A percentile compares a stretch with the other conserved stretches of the same genome.
Conservation (phyloP, 75 land plant genomes). For the Pseudotsuga menziesii region DNA sequence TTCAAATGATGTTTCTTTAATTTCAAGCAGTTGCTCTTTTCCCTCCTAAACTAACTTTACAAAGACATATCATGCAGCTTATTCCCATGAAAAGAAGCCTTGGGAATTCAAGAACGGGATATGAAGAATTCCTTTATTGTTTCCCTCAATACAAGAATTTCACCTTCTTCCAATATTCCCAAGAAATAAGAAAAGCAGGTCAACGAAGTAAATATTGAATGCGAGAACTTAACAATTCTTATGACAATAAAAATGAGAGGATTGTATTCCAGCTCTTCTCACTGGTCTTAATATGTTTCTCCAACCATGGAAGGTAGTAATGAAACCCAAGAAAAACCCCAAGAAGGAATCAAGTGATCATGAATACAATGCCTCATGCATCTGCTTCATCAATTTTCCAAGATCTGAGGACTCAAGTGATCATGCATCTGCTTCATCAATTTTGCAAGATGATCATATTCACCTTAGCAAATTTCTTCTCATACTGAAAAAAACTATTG, state of each 20-base stretch:
- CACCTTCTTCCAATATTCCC: not conserved
- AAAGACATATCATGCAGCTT: not conserved
- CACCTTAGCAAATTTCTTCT: too few relatives aligned
- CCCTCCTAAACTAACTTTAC: conserved; percentile 1
- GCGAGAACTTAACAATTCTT: not conserved
- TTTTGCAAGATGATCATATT: too few relatives aligned
- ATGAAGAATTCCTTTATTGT: not conserved
- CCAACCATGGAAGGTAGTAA: not conserved
- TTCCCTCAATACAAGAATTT: not conserved
- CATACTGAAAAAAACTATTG: too few relatives aligned
- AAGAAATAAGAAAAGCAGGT: not conserved
- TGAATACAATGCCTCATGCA: too few relatives aligned
- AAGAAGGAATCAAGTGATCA: too few relatives aligned
- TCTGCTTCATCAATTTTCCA: too few relatives aligned
- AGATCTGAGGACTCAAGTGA: too few relatives aligned
- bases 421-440: too few relatives aligned
- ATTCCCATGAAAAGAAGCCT: not conserved
- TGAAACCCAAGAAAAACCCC: too few relatives aligned
- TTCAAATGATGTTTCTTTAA: not conserved
- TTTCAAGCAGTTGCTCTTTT: not conserved
- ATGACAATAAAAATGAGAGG: not conserved
- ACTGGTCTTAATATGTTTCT: not conserved
- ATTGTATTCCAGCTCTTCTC: not conserved
- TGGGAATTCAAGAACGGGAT: not conserved
- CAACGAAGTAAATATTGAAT: not conserved